Conservation (phyloP, 768 basidiomycete species). For the Termitomyces sp. region DNA sequence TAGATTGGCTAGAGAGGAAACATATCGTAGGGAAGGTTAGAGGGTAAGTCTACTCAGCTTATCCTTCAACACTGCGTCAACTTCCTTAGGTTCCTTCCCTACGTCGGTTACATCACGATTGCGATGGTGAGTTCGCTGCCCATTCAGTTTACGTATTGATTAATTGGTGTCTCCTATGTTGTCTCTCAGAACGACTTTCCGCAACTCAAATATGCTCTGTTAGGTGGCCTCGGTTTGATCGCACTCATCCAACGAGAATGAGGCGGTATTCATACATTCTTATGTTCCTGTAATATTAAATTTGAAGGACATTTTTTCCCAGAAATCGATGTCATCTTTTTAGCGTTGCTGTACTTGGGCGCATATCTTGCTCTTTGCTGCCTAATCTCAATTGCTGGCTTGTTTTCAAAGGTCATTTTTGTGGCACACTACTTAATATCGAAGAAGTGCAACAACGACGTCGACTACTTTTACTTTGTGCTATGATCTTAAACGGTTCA, state of each 20-base stretch:
- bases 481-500: background rate
- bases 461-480: no score
- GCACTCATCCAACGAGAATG: constrained; percentile 85
- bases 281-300: constrained; percentile 5
- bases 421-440: no score
- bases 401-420: no score
- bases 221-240: constrained; percentile 78
- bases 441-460: background rate
- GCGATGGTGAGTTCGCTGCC: constrained; percentile 65
- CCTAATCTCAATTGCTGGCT: no score
- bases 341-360: background rate
- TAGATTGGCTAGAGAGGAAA: constrained; percentile 81
- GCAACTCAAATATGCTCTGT: constrained; percentile 85
- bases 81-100: constrained; percentile 75
- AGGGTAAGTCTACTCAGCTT: constrained; percentile 58
- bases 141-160: background rate
- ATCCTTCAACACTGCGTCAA: background rate
- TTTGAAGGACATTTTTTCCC: background rate
- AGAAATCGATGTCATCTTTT: background rate
- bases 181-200: constrained; percentile 83
- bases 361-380: no score
- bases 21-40: constrained; percentile 94
- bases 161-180: no score
- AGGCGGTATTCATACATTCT: constrained; percentile 4
- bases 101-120: constrained; percentile 94